These are phyloP conservation scores for Helicocarpus griseus DNA, from an alignment of 2,329 filamentous ascomycete genomes.

Conservation along the genomic window DNA sequence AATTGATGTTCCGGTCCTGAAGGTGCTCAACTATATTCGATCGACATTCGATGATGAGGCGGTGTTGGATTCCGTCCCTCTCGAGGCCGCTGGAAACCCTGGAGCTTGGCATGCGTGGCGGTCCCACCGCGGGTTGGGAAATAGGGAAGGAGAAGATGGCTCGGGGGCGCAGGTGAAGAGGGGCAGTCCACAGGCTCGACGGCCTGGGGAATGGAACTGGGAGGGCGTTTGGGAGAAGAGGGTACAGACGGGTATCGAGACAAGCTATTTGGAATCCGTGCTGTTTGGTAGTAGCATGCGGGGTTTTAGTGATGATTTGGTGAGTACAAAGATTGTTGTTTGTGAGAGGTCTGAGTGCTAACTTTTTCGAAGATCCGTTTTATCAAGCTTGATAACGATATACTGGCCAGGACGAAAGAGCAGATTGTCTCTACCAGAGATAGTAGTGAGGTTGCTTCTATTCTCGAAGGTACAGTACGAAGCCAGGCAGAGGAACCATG, in stretches of 20 bases:
- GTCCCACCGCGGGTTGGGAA: conserved; percentile 48
- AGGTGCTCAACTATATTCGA: conserved; percentile 70
- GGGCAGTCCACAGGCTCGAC: conserved; percentile 40
- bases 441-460: background rate
- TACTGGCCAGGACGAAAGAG: conserved; percentile 26
- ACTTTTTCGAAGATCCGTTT: conserved; percentile 28
- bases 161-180: conserved; percentile 24
- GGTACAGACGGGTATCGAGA: conserved; percentile 67
- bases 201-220: conserved; percentile 91
- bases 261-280: conserved; percentile 67
- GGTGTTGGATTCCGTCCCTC: conserved; percentile 67
- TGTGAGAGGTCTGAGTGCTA: conserved; percentile 1
- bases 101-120: conserved; percentile 94
- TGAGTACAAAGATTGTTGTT: conserved; percentile 35
- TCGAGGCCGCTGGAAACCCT: conserved; percentile 77
- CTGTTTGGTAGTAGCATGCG: conserved; percentile 59
- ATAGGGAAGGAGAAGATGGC: conserved; percentile 11
- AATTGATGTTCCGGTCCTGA: conserved; percentile 46
- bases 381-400: conserved; percentile 25
- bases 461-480: no score
- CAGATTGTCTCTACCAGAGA: conserved; percentile 23
- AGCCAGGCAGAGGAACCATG: background rate
- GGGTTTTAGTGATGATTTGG: conserved; percentile 57
- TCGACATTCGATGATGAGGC: conserved; percentile 69
- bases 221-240: conserved; percentile 92